Evolutionary conservation across 1,139 yeast genomes (phyloP), one percentile per base, ranked within the genome.

Genomic region (Nakaseomyces nivariensis): DNA sequence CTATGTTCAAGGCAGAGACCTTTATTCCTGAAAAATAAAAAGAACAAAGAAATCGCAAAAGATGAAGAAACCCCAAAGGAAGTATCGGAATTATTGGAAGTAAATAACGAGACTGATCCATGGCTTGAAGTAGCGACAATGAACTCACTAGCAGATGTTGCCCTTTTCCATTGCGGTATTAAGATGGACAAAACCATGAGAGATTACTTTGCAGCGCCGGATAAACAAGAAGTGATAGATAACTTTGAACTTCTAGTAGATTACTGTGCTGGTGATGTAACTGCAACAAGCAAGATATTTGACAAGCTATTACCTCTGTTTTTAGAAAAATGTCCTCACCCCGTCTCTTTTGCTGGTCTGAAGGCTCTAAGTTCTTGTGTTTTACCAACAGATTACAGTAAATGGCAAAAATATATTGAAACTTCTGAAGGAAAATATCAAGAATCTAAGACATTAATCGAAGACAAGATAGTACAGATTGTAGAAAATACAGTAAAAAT

Each of bases 1-100:
- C 84, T 94, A 76, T 87, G 97, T 63, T 86, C 97, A 1, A 81
- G 88, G 57, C 98, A 94, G 63, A 70, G 97, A 53, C 85, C 90
- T 0, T 73, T 76, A 26, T 94, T 94, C 89, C 69, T 79, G 61
- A 81, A 80, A 55, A 81, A 77, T 61, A 76, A 74, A 51, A 80
- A 78, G 58, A 50, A 54, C 55, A 61, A 55, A 52, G 57, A 52
- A 24, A 31, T 49, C 38, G 52, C 54, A 6, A 57, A 51, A 10
- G 17, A 5, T 5, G 46, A 52, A 46, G 54, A 55, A n/a, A 58
- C 49, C 10, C 26, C 22, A 4, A n/a, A 38, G 10, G 49, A 52
- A 8, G 41, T 46, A 24, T 49, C 49, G 13, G 48, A 49, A 34
- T n/a, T 31, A 24, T 33, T 13, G 10, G 59, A 53, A 10, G 52